Conservation (phyloP, 306 rosid genomes). For the Cicer arietinum region DNA sequence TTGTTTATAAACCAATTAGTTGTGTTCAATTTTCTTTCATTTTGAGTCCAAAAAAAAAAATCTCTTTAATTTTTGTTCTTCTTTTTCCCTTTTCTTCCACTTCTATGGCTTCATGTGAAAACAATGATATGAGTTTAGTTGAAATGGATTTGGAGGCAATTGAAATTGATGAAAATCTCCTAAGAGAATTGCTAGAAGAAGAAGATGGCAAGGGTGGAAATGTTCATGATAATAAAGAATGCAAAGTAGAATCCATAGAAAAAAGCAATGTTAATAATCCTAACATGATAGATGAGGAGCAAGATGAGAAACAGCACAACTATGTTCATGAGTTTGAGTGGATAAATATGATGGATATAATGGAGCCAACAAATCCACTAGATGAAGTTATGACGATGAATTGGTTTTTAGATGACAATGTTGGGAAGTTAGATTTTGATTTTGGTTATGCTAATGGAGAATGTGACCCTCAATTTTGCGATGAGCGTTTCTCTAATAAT, state of each 20-base stretch:
- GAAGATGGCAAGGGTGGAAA: constrained; percentile 37
- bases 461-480: constrained; percentile 39
- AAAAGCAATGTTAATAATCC: neutral
- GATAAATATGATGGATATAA: constrained; percentile 45
- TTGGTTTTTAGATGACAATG: constrained; percentile 55
- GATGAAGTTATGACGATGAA: constrained; percentile 40
- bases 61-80: neutral
- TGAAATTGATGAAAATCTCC: constrained; percentile 66
- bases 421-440: constrained; percentile 52
- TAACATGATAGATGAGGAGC: neutral
- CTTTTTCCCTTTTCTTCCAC: neutral
- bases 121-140: constrained; percentile 37
- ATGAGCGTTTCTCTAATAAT: constrained; percentile 28
- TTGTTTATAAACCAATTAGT: constrained; percentile 8
- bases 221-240: neutral
- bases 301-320: neutral
- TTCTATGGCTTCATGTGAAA: constrained; percentile 53
- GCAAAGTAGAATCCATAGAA: constrained; percentile 21
- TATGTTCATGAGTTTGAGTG: constrained; percentile 46
- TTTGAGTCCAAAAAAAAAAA: neutral
- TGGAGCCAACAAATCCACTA: constrained; percentile 38
- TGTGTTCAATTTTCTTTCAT: constrained; percentile 22
- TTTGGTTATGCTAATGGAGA: constrained; percentile 44
- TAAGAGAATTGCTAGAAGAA: constrained; percentile 64
- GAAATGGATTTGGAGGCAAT: constrained; percentile 62